Conservation (phyloP, 1,284 basidiomycete species). For the Rhodotorula glutinis region DNA sequence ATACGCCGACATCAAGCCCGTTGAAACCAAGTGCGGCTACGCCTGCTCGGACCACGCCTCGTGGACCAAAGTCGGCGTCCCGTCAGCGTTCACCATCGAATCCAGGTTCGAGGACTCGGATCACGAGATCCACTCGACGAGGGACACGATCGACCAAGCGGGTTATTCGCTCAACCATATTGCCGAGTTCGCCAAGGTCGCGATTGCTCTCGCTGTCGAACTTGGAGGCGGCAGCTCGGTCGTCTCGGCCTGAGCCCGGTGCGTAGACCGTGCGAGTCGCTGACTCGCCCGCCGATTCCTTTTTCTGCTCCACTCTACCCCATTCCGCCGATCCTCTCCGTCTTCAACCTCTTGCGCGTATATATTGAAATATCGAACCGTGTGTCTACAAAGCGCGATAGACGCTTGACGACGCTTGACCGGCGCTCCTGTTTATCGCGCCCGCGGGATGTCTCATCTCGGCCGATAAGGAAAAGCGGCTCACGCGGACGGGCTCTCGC, state of each 20-base stretch:
- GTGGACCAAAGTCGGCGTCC: constrained; percentile 49
- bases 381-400: too few species aligned
- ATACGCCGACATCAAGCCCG: constrained; percentile 55
- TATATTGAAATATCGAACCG: too few species aligned
- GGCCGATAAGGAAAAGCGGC: not conserved
- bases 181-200: constrained; percentile 27
- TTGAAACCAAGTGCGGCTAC: constrained; percentile 72
- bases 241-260: not conserved
- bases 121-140: constrained; percentile 65
- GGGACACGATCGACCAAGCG: constrained; percentile 70
- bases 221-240: constrained; percentile 27
- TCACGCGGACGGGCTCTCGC: too few species aligned
- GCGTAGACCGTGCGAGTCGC: too few species aligned
- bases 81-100: constrained; percentile 48
- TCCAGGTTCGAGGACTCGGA: constrained; percentile 34
- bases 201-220: constrained; percentile 30
- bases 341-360: too few species aligned
- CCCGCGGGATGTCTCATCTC: not conserved
- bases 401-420: too few species aligned
- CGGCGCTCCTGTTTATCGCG: too few species aligned
- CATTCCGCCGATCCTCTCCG: not conserved
- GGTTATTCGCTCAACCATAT: constrained; percentile 71
- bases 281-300: too few species aligned
- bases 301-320: too few species aligned
- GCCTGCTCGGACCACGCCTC: constrained; percentile 72